Percentiles rank a stretch among this genome's conserved stretches.
Conservation (phyloP, 192 early-diverging fungal species). For the Coemansia sp. region DNA sequence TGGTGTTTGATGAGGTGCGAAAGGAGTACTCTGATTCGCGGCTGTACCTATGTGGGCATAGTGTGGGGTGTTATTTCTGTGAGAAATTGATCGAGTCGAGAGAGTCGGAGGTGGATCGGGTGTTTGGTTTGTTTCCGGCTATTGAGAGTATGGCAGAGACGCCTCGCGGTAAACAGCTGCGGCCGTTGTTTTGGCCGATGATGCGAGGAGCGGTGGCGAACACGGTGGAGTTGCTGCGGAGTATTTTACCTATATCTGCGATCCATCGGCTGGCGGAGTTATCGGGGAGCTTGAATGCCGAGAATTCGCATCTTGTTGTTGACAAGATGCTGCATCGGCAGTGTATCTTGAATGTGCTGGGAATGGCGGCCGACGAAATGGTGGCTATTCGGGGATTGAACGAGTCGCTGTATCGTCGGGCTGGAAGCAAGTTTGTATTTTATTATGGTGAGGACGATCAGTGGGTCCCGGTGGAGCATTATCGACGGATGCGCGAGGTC, state of each 20-base stretch:
- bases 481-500: constrained; percentile 58
- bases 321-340: constrained; percentile 62
- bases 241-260: constrained; percentile 24
- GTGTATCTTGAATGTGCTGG: constrained; percentile 61
- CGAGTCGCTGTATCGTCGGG: constrained; percentile 54
- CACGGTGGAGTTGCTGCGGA: constrained; percentile 35
- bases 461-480: constrained; percentile 73
- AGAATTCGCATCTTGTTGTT: constrained; percentile 58
- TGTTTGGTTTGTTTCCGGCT: constrained; percentile 77
- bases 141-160: constrained; percentile 72
- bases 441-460: constrained; percentile 73
- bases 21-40: constrained; percentile 8
- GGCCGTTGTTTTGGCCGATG: constrained; percentile 28
- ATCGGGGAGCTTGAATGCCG: constrained; percentile 22
- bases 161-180: constrained; percentile 64
- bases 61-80: constrained; percentile 37
- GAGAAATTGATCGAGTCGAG: constrained; percentile 58
- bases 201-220: constrained; percentile 22
- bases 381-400: constrained; percentile 62
- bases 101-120: constrained; percentile 56
- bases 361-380: constrained; percentile 77
- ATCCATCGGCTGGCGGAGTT: constrained; percentile 11
- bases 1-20: constrained; percentile 36
- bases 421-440: constrained; percentile 65
- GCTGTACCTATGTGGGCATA: too few species aligned